Base-by-base conservation (phyloP, 306 rosid genomes). In the Cucurbita ficifolia region DNA sequence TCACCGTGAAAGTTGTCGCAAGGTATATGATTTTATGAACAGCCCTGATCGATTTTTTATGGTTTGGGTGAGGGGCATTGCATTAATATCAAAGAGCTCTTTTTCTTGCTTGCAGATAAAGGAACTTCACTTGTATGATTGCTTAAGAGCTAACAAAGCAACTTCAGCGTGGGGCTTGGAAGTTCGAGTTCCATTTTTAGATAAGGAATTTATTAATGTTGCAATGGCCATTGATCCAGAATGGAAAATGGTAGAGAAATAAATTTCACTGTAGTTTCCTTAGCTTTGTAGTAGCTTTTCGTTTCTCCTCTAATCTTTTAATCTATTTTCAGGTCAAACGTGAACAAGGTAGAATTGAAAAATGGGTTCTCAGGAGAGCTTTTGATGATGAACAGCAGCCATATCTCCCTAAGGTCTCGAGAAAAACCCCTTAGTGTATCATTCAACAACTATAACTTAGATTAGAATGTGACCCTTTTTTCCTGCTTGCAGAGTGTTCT, bases 121-220 rank as follows among this genome's bases (percentile, higher is more conserved):
- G 83, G 99, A 96, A 75, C 89, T 95, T 12, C 89, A 95, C 78
- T 82, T 80, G 77, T 95, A 91, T 58, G 99, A 95, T 76, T 95
- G 99, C 79, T 68, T 83, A 77, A 68, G 99, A 81, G 99, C 99
- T 8, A 95, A 95, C 80, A 95, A 95, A 75, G 75, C 99, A 16
- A 88, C 96, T 22, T 91, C 85, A 74, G 99, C 99, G 17, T 91
- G 99, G 99, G 99, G 99, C 6, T 60, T 95, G 65, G 99, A 95
- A 86, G 97, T 96, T 8, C 74, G 97, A 40, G 99, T 95, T 59
- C 99, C 99, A 4, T 95, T 95, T 79, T 76, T 95, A 60, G 99
- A 95, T 81, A 95, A 95, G 73, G 90, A 80, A 18, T 95, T 91
- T 57, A 88, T 95, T 56, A 71, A 80, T 75, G 86, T 80, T 64